phyloP scores from a whole-genome alignment of 192 early-diverging fungal genomes.

The Phycomyces blakesleeanus region DNA sequence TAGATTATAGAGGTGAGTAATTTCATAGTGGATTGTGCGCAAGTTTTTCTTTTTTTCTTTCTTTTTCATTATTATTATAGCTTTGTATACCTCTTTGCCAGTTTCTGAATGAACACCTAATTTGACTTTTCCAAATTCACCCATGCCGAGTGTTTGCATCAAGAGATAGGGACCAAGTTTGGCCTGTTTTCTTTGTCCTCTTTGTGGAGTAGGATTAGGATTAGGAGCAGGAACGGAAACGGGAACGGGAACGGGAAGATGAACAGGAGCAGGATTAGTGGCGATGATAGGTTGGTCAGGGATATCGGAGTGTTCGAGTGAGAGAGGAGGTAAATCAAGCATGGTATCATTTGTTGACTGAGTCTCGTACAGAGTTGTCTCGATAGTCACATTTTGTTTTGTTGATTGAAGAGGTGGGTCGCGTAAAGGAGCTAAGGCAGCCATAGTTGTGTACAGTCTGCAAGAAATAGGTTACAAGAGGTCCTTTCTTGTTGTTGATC shows the following conservation, averaged over 20 bases:
- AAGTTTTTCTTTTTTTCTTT: neutral
- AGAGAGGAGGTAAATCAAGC: neutral
- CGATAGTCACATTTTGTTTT: neutral
- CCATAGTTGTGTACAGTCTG: no score
- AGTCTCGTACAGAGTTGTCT: neutral
- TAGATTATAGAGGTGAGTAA: no score
- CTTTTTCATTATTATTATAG: no score
- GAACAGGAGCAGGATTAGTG: no score
- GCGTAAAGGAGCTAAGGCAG: neutral
- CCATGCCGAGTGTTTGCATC: constrained; percentile 84
- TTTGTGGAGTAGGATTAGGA: neutral
- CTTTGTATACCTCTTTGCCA: constrained; percentile 20
- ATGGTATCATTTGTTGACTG: neutral
- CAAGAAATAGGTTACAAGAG: no score
- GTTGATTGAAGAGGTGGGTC: neutral
- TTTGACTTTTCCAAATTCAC: constrained; percentile 90
- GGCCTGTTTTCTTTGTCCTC: constrained; percentile 27
- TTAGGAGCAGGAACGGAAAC: neutral
- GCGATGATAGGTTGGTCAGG: no score
- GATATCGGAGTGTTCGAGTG: neutral
- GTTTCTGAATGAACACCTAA: constrained; percentile 65
- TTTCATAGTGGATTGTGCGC: no score
- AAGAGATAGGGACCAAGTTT: constrained; percentile 75
- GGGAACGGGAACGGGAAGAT: no score
- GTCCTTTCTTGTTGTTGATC: no score